Evolutionary conservation across 139 green algal species (phyloP), one percentile per base, ranked within the genome.

Genomic region (Chlamydomonas incerta): DNA sequence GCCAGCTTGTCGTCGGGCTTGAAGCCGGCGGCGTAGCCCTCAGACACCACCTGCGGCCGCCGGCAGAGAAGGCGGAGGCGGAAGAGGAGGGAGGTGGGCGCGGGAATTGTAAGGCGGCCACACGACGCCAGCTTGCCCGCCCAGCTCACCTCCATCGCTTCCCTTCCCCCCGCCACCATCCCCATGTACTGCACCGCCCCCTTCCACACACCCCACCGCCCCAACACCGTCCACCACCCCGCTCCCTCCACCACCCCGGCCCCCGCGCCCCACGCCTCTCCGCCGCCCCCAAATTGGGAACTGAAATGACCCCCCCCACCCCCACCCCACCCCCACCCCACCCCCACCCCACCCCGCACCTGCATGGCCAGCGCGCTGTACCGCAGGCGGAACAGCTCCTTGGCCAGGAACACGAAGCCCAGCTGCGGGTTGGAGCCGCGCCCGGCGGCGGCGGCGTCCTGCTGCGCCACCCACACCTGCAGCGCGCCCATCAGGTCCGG

Each of bases 331-430:
- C 8, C 6, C 8, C 41, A 5, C 6, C 41, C 41, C 41, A 8
- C 8, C 8, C 41, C 41, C 41, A 50, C 58, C 76, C n/a, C n/a
- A n/a, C n/a, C n/a, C n/a, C n/a, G n/a, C 63, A 83, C 62, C 77
- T 74, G 65, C 77, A 84, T 84, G 46, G 77, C 77, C 65, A 74
- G 65, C 46, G 63, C 65, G 46, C 65, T 75, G 77, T 84, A 84
- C n/a, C 77, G 37, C 65, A 68, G 63, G 3, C 77, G 23, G 77
- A 84, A 84, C 20, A 84, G 77, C 63, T 84, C 77, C 77, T 75
- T 67, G 46, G 65, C 41, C 77, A 84, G 77, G 46, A 84, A 84
- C 47, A 29, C 74, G 47, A 84, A 74, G 65, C 77, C 77, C 46
- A 55, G 77, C 77, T 66, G 60, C 41, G 75, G 75, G 37, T 62